Evolutionary conservation across 208 protist genomes (phyloP).

Genomic region (Trypanosoma melophagium): DNA sequence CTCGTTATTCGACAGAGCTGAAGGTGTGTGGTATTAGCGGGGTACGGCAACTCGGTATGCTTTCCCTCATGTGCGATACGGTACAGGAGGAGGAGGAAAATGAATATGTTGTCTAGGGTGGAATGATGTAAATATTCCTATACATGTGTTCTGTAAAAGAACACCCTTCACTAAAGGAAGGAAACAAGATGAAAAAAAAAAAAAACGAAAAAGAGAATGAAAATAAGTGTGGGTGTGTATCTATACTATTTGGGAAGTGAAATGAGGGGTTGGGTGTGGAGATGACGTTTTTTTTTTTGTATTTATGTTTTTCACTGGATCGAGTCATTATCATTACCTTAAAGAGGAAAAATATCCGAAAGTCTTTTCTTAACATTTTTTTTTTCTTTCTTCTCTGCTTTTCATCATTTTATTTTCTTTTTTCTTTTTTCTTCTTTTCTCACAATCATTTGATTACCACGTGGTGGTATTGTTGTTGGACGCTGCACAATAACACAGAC

Average conservation of each 20-base stretch:
- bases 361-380: too few relatives aligned
- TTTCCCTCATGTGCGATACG: slow-evolving; percentile 57
- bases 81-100: slow-evolving; percentile 4
- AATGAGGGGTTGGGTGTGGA: too few relatives aligned
- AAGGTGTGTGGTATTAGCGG: slow-evolving; percentile 47
- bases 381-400: too few relatives aligned
- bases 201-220: slow-evolving; percentile 14
- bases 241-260: too few relatives aligned
- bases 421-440: too few relatives aligned
- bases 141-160: neutral
- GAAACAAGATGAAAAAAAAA: slow-evolving; percentile 17
- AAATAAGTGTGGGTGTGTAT: neutral
- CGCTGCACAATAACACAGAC: neutral
- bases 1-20: slow-evolving; percentile 56
- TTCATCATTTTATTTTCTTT: too few relatives aligned
- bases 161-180: neutral
- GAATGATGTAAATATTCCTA: neutral
- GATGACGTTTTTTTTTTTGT: too few relatives aligned
- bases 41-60: slow-evolving; percentile 46
- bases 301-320: too few relatives aligned
- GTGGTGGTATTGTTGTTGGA: neutral
- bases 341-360: too few relatives aligned
- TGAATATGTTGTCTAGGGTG: neutral
- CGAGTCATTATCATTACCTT: too few relatives aligned
- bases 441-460: neutral